phyloP scores from a whole-genome alignment of 176 grass and related monocot genomes.

The Carex myosuroides region DNA sequence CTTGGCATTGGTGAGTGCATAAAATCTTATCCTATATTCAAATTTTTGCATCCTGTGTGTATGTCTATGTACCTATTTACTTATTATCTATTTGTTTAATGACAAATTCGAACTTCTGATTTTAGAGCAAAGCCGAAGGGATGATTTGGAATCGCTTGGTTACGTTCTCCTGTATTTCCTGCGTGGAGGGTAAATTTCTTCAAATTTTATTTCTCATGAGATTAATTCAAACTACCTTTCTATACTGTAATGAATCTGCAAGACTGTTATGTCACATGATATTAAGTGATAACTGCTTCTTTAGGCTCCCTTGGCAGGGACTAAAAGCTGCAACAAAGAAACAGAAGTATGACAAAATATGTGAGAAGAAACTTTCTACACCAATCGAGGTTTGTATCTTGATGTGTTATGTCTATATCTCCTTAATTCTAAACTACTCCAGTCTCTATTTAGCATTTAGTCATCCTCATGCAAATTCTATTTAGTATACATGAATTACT shows the following conservation, averaged over 20 bases:
- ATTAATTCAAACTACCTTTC: neutral
- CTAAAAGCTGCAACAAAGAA: conserved; percentile 93
- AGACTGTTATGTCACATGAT: neutral
- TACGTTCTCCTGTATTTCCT: conserved; percentile 98
- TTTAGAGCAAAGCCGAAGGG: conserved; percentile 89
- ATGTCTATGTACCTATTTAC: conserved; percentile 3
- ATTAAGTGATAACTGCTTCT: conserved; percentile 28
- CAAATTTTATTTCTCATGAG: neutral
- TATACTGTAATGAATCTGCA: conserved; percentile 8
- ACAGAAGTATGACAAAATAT: conserved; percentile 95
- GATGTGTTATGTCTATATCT: neutral
- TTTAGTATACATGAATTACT: neutral
- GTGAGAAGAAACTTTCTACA: conserved; percentile 83
- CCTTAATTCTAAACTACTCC: neutral
- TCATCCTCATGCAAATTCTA: neutral
- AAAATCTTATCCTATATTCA: neutral
- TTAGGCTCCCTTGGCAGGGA: conserved; percentile 94
- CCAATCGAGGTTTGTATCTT: conserved; percentile 67
- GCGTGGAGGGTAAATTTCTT: conserved; percentile 59
- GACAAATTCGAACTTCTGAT: conserved; percentile 25
- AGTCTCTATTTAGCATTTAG: neutral
- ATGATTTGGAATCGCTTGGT: conserved; percentile 98
- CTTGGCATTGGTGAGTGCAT: conserved; percentile 70
- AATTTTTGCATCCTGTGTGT: neutral
- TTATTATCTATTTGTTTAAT: conserved; percentile 21